Evolutionary conservation across 2,329 filamentous ascomycete genomes (phyloP), one percentile per base, ranked within the genome.

Genomic region (Colletotrichum euphorbiae): DNA sequence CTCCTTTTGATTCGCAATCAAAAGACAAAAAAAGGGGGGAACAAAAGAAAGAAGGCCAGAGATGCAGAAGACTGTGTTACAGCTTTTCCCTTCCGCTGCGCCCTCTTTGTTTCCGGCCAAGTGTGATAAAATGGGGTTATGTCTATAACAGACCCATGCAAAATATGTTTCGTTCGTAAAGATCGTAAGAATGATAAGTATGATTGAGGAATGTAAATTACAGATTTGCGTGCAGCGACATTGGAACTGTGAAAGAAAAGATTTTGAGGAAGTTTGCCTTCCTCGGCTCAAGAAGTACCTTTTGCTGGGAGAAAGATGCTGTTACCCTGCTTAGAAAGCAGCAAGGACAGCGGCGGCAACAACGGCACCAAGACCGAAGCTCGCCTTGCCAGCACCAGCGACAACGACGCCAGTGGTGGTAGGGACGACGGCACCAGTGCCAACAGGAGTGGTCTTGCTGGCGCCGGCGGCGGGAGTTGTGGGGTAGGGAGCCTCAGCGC

Each of bases 121-220:
- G 45, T 55, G 59, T 63, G 43, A 21, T 40, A 19, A 60, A 60
- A 63, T 7, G 15, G 51, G 57, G 57, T 36, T 33, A 42, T 42
- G 57, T 51, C 57, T 40, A 28, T 62, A 21, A 17, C 42, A 67
- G 67, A 60, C 69, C 55, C 36, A 62, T 64, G 56, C 62, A 68
- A 70, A 43, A 21, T 62, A 24, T 76, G 73, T 75, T 77, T 76
- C 73, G 77, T 80, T 84, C 82, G 80, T 84, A 86, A 86, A 83
- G 84, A 87, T 85, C 84, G 85, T 87, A 82, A 85, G 83, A 86
- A 86, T 81, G 77, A 77, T 79, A 85, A 59, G 52, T 68, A 67
- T 64, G 61, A 68, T 68, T 68, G 65, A 52, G 31, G 61, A 24
- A 19, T 74, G 66, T 67, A 69, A 60, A 66, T 56, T 62, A 55